Percentiles rank a stretch among this genome's conserved stretches.
phyloP scores from a whole-genome alignment of 1,284 basidiomycete genomes.

The Takashimella koratensis region DNA sequence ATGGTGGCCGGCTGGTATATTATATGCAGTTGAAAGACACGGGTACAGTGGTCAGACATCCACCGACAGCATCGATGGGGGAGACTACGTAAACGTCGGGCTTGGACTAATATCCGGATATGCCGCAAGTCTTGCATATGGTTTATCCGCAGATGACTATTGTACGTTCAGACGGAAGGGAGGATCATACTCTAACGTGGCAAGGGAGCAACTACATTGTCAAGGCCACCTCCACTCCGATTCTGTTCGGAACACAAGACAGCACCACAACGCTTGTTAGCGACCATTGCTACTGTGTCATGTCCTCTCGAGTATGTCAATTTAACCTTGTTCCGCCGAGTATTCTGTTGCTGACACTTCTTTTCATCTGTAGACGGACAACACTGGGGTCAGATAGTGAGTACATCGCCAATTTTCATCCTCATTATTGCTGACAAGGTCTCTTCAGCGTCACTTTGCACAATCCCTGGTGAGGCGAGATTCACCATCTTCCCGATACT shows the following conservation, averaged over 20 bases:
- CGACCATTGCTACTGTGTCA: neutral
- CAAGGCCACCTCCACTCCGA: neutral
- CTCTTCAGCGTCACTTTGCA: neutral
- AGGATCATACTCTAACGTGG: too few species aligned
- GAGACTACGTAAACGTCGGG: neutral
- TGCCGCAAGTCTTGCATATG: neutral
- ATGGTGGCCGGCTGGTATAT: neutral
- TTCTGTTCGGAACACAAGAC: neutral
- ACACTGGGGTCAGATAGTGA: neutral
- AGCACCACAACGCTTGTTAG: neutral
- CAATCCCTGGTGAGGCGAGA: neutral
- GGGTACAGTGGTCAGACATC: neutral
- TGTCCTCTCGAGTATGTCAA: neutral
- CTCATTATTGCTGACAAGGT: neutral
- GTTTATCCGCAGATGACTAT: neutral
- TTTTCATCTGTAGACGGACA: too few species aligned
- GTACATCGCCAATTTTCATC: too few species aligned
- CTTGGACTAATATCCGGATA: neutral
- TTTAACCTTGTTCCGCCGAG: neutral
- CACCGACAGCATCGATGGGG: too few species aligned
- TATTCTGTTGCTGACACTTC: too few species aligned
- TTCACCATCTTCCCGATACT: too few species aligned
- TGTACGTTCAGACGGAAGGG: too few species aligned
- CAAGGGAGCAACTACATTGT: too few species aligned
- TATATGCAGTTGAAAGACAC: neutral